Percentiles rank a stretch among this genome's conserved stretches.
Evolutionary conservation across 2,329 filamentous ascomycete genomes (phyloP).

Genomic region (Calycina herbarum): DNA sequence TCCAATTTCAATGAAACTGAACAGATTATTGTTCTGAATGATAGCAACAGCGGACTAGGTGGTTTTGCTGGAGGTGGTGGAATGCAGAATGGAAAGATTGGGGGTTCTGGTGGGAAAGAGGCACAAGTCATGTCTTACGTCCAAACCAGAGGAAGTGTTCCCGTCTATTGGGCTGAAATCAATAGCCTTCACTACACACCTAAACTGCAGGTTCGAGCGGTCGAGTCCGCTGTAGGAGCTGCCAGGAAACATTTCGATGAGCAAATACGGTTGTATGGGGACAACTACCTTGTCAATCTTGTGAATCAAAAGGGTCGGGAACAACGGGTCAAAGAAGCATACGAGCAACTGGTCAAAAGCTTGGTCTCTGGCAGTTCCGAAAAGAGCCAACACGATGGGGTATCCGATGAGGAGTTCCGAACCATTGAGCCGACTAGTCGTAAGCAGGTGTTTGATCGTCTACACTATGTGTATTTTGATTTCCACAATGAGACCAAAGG

Average conservation of each 20-base stretch:
- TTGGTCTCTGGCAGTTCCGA: constrained; percentile 71
- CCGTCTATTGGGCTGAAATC: constrained; percentile 93
- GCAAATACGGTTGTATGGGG: constrained; percentile 90
- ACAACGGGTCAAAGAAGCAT: constrained; percentile 84
- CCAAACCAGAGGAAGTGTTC: constrained; percentile 93
- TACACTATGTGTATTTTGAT: constrained; percentile 98
- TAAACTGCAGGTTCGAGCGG: constrained; percentile 80
- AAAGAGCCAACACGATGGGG: constrained; percentile 60
- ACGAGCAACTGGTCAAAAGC: constrained; percentile 83
- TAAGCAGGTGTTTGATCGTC: constrained; percentile 67
- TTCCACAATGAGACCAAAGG: constrained; percentile 98
- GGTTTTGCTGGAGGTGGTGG: constrained; percentile 78
- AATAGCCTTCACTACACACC: constrained; percentile 92
- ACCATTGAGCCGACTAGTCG: constrained; percentile 66
- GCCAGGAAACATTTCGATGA: constrained; percentile 88
- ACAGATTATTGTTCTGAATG: constrained; percentile 87
- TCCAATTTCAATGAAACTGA: constrained; percentile 99
- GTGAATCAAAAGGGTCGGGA: constrained; percentile 97
- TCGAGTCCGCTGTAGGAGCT: constrained; percentile 76
- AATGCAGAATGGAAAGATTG: constrained; percentile 71
- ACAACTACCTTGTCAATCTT: constrained; percentile 95
- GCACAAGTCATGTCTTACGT: constrained; percentile 92
- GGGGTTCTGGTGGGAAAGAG: constrained; percentile 63
- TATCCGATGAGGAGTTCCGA: constrained; percentile 78
- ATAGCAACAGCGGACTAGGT: constrained; percentile 69